A percentile compares a stretch with the other conserved stretches of the same genome.
These are phyloP conservation scores for Tieghemostelium lacteum DNA, from an alignment of 78 protist genomes.

Conservation along the genomic window DNA sequence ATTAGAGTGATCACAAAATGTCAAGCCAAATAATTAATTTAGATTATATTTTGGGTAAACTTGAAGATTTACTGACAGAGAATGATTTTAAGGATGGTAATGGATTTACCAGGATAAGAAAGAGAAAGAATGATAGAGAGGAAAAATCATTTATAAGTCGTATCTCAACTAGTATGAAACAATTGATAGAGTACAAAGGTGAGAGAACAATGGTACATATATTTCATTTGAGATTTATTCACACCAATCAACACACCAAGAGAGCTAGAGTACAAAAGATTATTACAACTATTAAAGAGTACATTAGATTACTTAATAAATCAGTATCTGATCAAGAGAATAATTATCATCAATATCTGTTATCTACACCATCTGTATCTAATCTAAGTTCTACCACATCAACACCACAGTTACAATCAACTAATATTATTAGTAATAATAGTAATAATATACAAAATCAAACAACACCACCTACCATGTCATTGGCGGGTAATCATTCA, in stretches of 20 bases:
- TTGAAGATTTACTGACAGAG: slow-evolving; percentile 46
- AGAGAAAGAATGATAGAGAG: slow-evolving; percentile 69
- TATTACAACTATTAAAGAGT: slow-evolving; percentile 27
- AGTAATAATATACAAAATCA: no score
- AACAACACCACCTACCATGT: neutral
- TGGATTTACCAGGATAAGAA: slow-evolving; percentile 21
- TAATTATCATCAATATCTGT: neutral
- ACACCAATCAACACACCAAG: slow-evolving; percentile 12
- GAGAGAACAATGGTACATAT: slow-evolving; percentile 74
- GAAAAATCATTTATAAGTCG: slow-evolving; percentile 13
- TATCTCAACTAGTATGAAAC: slow-evolving; percentile 9
- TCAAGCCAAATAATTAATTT: neutral
- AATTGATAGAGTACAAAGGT: slow-evolving; percentile 46
- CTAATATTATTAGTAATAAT: no score
- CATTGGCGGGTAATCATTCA: neutral
- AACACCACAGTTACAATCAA: no score
- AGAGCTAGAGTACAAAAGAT: slow-evolving; percentile 19
- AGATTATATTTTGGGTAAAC: slow-evolving; percentile 14
- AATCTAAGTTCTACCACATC: no score
- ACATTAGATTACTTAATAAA: slow-evolving; percentile 44
- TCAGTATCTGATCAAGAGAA: neutral
- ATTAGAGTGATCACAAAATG: neutral
- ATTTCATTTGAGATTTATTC: slow-evolving; percentile 63
- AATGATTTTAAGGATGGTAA: slow-evolving; percentile 36
- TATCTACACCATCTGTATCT: no score